Evolutionary conservation across 306 rosid species (phyloP).

Genomic region (Trichosanthes cucumerina): DNA sequence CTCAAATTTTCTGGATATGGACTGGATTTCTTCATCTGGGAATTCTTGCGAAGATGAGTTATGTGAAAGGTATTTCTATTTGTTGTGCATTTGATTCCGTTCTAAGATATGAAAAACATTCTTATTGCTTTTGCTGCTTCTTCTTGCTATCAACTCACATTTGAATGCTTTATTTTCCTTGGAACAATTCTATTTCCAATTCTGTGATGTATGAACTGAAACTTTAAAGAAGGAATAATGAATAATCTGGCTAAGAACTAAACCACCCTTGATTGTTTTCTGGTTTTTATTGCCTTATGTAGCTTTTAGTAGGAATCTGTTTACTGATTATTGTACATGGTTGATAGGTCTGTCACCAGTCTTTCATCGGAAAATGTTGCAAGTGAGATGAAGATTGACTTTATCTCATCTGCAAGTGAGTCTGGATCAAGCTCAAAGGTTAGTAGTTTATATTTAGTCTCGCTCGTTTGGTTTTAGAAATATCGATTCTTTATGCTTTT

Average conservation of each 20-base stretch:
- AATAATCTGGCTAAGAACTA: background rate
- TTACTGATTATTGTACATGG: constrained; percentile 9
- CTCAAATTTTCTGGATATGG: constrained; percentile 60
- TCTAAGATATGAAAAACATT: background rate
- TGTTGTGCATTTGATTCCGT: background rate
- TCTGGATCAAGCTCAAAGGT: constrained; percentile 53
- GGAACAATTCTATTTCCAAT: background rate
- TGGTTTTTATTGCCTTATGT: background rate
- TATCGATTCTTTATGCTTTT: background rate
- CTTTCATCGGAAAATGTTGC: constrained; percentile 53
- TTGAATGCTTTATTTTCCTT: background rate
- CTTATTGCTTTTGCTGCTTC: background rate
- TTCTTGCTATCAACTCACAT: background rate
- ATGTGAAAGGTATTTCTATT: constrained; percentile 46
- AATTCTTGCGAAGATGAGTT: constrained; percentile 85
- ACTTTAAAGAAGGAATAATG: background rate
- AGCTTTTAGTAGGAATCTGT: background rate
- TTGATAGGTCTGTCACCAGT: constrained; percentile 43
- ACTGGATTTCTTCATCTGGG: constrained; percentile 82
- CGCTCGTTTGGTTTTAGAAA: background rate
- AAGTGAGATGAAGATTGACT: constrained; percentile 37
- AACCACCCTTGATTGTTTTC: background rate
- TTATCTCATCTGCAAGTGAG: constrained; percentile 44
- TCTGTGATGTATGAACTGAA: background rate
- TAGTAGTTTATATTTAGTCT: constrained; percentile 14